Evolutionary conservation across 2,329 filamentous ascomycete genomes (phyloP), one percentile per base, ranked within the genome.

Genomic region (Aspergillus pseudoglaucus): DNA sequence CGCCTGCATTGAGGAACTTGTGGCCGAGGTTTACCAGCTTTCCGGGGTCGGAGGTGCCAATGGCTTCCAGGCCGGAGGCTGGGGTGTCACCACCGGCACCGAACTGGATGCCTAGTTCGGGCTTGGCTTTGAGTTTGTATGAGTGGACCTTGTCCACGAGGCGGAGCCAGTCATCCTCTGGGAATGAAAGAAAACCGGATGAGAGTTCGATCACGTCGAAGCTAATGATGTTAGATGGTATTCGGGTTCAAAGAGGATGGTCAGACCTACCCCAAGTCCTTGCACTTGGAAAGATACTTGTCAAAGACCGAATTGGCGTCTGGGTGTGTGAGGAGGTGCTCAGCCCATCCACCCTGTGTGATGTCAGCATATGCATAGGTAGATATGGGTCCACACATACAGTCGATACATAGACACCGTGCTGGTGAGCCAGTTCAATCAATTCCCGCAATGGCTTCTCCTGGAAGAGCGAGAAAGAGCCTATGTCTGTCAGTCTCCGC

Each of bases 21-120:
- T 65, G 72, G 9, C 74, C 76, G 52, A 79, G 58, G 47, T 74
- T 71, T 17, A 79, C 67, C 25, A 80, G 58, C 50, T 75, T 76
- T 12, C 65, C 64, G 0, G 75, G 74, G 51, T 78, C 75, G 4
- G 70, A 74, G 9, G 75, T 75, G 3, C 75, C 76, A 15, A 76
- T 66, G 4, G 66, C 64, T 60, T 75, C 70, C 4, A 80, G 68
- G 23, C 70, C 71, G 3, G 68, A 63, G 0, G 73, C 68, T 4
- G 68, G 60, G 0, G 76, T 79, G 51, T 80, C 77, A 30, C 77
- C 77, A 2, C 77, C 77, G 0, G 77, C 77, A 17, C 77, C 78
- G 53, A 81, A 80, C 52, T 80, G 76, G 53, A 80, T 80, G 0
- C 77, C 77, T 33, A 79, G 63, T 53, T 80, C 77, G 1, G 77